Percentiles rank a stretch among this genome's conserved stretches.
Evolutionary conservation across 2,329 filamentous ascomycete genomes (phyloP).

Genomic region (Cytospora mali): DNA sequence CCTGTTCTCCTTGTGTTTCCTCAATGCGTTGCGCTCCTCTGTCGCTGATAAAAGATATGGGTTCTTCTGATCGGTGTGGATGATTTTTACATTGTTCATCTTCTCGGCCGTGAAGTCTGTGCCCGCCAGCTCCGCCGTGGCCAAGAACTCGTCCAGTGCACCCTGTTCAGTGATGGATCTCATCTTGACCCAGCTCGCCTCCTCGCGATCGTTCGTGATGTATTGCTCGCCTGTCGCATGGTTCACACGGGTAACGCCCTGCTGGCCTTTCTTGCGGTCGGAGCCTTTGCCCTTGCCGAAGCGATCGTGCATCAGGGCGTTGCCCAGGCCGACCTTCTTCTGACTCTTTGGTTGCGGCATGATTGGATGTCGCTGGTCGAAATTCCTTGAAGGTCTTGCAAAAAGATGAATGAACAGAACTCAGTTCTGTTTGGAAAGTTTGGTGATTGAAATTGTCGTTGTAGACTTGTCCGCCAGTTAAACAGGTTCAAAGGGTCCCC

Average conservation of each 20-base stretch:
- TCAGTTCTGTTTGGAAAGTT: not conserved
- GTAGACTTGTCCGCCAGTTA: not conserved
- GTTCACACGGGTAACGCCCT: constrained; percentile 66
- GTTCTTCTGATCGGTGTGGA: constrained; percentile 94
- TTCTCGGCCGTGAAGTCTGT: constrained; percentile 99
- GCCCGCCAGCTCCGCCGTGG: constrained; percentile 93
- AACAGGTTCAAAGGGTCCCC: not conserved
- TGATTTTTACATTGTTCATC: constrained; percentile 98
- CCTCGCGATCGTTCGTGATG: constrained; percentile 85
- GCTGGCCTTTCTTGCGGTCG: constrained; percentile 71
- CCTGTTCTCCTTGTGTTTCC: constrained; percentile 82
- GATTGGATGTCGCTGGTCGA: constrained; percentile 35
- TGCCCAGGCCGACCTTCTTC: constrained; percentile 91
- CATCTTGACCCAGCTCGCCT: constrained; percentile 99
- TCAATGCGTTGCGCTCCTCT: constrained; percentile 77
- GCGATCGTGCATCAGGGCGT: constrained; percentile 97
- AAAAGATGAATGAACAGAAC: not conserved
- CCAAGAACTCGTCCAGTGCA: constrained; percentile 93
- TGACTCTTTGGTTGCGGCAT: constrained; percentile 84
- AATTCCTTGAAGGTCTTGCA: not conserved
- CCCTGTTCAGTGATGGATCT: constrained; percentile 97
- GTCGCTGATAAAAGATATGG: constrained; percentile 84
- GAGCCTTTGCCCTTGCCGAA: constrained; percentile 90
- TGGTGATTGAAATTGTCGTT: not conserved
- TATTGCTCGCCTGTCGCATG: constrained; percentile 86